These are phyloP conservation scores for Epichloe gansuensis DNA, from an alignment of 2,329 filamentous ascomycete genomes.

Conservation along the genomic window DNA sequence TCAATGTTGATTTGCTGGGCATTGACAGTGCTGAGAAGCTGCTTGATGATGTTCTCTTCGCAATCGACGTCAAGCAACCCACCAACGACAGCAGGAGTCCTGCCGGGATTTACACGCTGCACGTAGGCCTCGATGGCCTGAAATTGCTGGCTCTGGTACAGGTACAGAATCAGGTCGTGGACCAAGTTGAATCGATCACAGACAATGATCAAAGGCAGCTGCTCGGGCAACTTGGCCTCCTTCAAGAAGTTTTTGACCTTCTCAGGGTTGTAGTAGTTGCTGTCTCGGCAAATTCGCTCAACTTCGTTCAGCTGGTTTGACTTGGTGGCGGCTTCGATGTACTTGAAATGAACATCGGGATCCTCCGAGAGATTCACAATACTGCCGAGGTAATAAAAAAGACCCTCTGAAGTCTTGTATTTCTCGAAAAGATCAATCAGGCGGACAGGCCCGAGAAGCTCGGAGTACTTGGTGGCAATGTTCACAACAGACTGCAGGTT, in stretches of 20 bases:
- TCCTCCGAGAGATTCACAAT: slow-evolving; percentile 97
- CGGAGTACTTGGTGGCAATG: slow-evolving; percentile 94
- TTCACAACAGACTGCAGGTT: slow-evolving; percentile 92
- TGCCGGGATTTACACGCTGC: slow-evolving; percentile 83
- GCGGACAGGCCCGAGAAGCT: slow-evolving; percentile 74
- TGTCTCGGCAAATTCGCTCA: slow-evolving; percentile 92
- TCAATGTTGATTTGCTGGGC: slow-evolving; percentile 82
- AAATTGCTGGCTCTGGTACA: slow-evolving; percentile 99
- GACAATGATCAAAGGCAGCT: slow-evolving; percentile 92
- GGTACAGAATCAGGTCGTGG: slow-evolving; percentile 86
- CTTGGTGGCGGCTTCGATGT: slow-evolving; percentile 90
- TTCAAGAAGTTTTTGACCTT: slow-evolving; percentile 99
- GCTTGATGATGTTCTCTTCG: slow-evolving; percentile 92
- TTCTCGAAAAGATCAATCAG: slow-evolving; percentile 94
- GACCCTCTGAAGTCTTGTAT: slow-evolving; percentile 90
- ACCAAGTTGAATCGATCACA: slow-evolving; percentile 99
- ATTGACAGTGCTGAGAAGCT: slow-evolving; percentile 72
- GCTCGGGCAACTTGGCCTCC: slow-evolving; percentile 82
- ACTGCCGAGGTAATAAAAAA: slow-evolving; percentile 98
- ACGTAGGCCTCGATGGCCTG: slow-evolving; percentile 98
- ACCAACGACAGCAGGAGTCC: slow-evolving; percentile 86
- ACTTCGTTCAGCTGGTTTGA: slow-evolving; percentile 93
- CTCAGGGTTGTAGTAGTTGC: slow-evolving; percentile 77
- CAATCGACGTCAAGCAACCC: slow-evolving; percentile 93
- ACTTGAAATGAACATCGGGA: slow-evolving; percentile 95